Conservation (phyloP, 305 asterid genomes). For the Fraxinus dipetala region DNA sequence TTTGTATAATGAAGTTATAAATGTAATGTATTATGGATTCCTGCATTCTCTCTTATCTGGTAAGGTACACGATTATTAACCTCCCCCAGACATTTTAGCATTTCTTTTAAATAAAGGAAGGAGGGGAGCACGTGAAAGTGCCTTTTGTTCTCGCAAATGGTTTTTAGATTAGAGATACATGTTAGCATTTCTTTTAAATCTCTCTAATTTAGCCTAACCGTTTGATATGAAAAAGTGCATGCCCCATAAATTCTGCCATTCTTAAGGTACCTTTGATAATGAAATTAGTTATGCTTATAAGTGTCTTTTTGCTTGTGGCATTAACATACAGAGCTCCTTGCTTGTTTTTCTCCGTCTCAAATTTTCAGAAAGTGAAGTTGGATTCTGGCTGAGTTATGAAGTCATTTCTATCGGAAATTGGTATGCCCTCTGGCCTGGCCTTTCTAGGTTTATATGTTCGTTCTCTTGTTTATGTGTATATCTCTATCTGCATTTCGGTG, state of each 20-base stretch:
- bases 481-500: not conserved
- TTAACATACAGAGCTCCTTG: slow-evolving; percentile 1
- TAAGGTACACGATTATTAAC: not conserved
- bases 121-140: slow-evolving; percentile 14
- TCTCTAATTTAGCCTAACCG: not conserved
- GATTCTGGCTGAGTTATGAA: not conserved
- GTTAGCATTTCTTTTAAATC: not conserved
- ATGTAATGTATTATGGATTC: slow-evolving; percentile 10
- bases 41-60: not conserved
- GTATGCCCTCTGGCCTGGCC: slow-evolving; percentile 19
- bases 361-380: slow-evolving; percentile 14
- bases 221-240: not conserved
- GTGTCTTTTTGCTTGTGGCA: slow-evolving; percentile 16
- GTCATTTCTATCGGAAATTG: slow-evolving; percentile 18
- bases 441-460: not conserved
- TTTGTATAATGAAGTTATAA: slow-evolving; percentile 1
- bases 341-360: slow-evolving; percentile 19
- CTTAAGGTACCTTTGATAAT: not conserved
- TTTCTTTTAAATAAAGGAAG: not conserved
- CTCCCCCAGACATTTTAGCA: not conserved
- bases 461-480: not conserved
- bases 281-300: slow-evolving; percentile 25
- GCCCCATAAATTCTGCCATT: not conserved
- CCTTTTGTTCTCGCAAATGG: slow-evolving; percentile 3
- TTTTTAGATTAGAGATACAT: slow-evolving; percentile 21